phyloP scores from a whole-genome alignment of 2,329 filamentous ascomycete genomes.

The Aspergillus quadricinctus region DNA sequence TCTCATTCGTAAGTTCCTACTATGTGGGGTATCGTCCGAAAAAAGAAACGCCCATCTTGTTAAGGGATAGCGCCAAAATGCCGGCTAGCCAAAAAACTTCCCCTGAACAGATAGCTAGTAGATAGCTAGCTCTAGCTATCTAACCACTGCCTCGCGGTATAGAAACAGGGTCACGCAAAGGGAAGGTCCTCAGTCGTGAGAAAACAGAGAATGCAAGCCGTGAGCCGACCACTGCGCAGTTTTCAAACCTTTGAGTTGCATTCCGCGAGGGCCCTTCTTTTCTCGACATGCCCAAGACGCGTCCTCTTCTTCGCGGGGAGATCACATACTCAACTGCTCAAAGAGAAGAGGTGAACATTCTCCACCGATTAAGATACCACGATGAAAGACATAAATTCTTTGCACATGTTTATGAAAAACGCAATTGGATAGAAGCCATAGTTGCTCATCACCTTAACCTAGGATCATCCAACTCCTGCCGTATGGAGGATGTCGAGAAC shows the following conservation, averaged over 20 bases:
- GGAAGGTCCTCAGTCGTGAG: background rate
- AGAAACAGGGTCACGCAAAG: background rate
- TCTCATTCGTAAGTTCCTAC: too few relatives aligned
- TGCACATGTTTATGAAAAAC: constrained; percentile 11
- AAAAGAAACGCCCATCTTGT: too few relatives aligned
- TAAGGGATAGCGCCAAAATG: too few relatives aligned
- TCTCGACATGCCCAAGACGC: constrained; percentile 3
- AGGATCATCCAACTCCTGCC: constrained; percentile 5
- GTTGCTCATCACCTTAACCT: constrained; percentile 26
- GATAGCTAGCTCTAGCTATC: too few relatives aligned
- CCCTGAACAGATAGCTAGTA: background rate
- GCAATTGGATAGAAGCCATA: constrained; percentile 19
- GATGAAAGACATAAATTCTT: constrained; percentile 18
- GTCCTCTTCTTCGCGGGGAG: constrained; percentile 12
- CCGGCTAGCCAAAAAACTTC: background rate
- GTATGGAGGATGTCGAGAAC: constrained; percentile 10
- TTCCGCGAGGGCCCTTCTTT: background rate
- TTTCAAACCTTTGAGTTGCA: background rate
- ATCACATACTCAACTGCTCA: constrained; percentile 20
- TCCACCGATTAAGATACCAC: constrained; percentile 17
- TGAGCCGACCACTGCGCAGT: too few relatives aligned
- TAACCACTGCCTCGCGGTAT: background rate
- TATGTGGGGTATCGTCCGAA: too few relatives aligned
- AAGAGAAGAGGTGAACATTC: constrained; percentile 18
- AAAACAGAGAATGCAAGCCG: background rate